Percentiles rank a stretch among this genome's conserved stretches.
Evolutionary conservation across 345 rosid species (phyloP).

Genomic region (Anacardium occidentale): DNA sequence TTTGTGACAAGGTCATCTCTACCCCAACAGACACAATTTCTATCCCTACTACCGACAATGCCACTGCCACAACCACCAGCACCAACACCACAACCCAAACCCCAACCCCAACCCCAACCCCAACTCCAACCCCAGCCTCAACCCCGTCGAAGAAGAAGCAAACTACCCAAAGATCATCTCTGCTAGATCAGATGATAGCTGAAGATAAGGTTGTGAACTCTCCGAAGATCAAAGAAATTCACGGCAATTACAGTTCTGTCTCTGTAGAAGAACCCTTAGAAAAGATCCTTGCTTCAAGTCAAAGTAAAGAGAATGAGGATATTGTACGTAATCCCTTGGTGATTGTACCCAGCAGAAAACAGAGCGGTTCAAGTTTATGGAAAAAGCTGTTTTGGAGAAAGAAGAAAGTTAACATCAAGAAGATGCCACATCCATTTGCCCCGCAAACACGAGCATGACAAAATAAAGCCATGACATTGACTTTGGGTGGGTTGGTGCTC

Average conservation of each 20-base stretch:
- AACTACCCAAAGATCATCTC: conserved; percentile 60
- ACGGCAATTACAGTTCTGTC: conserved; percentile 19
- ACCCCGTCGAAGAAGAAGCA: conserved; percentile 40
- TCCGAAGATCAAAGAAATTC: conserved; percentile 23
- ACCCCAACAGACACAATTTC: conserved; percentile 27
- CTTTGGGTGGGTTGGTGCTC: not conserved
- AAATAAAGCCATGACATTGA: too few species aligned
- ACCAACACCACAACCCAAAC: conserved; percentile 18
- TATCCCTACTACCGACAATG: not conserved
- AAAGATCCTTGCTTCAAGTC: conserved; percentile 35
- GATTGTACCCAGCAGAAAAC: conserved; percentile 57
- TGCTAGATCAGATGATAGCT: conserved; percentile 80
- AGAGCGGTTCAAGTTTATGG: conserved; percentile 56
- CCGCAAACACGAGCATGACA: too few species aligned
- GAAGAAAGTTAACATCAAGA: conserved; percentile 33
- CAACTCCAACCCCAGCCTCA: conserved; percentile 23
- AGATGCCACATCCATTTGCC: too few species aligned
- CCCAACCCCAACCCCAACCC: conserved; percentile 13
- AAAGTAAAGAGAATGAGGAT: conserved; percentile 26
- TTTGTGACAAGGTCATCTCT: conserved; percentile 49
- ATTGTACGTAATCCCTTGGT: conserved; percentile 41
- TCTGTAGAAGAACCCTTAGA: conserved; percentile 41
- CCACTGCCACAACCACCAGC: conserved; percentile 6
- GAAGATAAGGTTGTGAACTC: conserved; percentile 36
- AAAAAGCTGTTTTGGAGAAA: conserved; percentile 65